A percentile compares a stretch with the other conserved stretches of the same genome.
Conservation (phyloP, 352 stramenopile species). For the Globisporangium iwayamae region DNA sequence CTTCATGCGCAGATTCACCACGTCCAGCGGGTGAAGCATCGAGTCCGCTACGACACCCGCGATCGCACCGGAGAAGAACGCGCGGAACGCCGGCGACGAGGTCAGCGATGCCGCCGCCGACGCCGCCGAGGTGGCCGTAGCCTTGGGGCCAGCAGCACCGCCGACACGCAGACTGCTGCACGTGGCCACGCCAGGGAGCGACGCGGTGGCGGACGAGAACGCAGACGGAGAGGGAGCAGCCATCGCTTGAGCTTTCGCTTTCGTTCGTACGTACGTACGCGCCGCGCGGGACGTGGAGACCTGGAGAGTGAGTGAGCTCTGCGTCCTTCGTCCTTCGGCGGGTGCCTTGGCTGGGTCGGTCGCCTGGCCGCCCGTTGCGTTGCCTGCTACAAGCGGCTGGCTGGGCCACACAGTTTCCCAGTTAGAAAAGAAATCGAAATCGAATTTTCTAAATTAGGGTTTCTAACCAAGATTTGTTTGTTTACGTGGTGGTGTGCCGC, state of each 20-base stretch:
- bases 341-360: not conserved
- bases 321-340: not conserved
- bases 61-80: slow-evolving; percentile 65
- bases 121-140: slow-evolving; percentile 35
- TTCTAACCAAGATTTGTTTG: slow-evolving; percentile 6
- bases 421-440: slow-evolving; percentile 1
- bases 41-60: slow-evolving; percentile 73
- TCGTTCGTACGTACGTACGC: not conserved
- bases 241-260: not conserved
- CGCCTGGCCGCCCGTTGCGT: not conserved
- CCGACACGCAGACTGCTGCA: slow-evolving; percentile 26
- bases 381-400: not conserved
- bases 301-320: slow-evolving; percentile 4
- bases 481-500: not conserved
- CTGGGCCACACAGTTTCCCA: slow-evolving; percentile 3
- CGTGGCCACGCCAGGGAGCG: slow-evolving; percentile 19
- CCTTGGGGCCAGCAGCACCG: slow-evolving; percentile 17
- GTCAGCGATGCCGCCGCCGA: slow-evolving; percentile 7
- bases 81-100: slow-evolving; percentile 44
- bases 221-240: not conserved
- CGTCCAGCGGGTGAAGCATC: slow-evolving; percentile 74
- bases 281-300: slow-evolving; percentile 6
- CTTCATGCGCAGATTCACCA: slow-evolving; percentile 84
- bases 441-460: not conserved
- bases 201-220: not conserved